Evolutionary conservation across 192 early-diverging fungal species (phyloP).

Genomic region (Podila epicladia): DNA sequence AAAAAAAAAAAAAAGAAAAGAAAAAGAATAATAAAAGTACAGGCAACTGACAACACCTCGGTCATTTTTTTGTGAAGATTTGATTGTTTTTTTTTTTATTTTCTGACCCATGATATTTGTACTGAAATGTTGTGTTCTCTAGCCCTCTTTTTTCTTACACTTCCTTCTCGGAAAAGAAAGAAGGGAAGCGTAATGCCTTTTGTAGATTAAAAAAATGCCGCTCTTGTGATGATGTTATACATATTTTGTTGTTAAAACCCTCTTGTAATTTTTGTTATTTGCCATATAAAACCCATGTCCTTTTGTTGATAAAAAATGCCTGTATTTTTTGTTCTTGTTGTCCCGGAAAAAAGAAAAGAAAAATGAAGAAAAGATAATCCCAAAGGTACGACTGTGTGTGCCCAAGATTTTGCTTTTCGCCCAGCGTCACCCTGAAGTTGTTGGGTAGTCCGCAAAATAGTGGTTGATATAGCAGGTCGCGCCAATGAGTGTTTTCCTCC

Average conservation of each 20-base stretch:
- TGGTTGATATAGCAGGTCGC: neutral
- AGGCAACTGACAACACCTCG: neutral
- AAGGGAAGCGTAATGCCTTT: constrained; percentile 1
- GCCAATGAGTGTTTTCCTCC: constrained; percentile 1
- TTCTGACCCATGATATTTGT: constrained; percentile 10
- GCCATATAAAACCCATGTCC: constrained; percentile 8
- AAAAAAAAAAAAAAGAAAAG: constrained; percentile 19
- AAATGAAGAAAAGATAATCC: neutral
- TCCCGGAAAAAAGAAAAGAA: constrained; percentile 9
- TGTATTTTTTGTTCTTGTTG: neutral
- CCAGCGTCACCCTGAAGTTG: constrained; percentile 1
- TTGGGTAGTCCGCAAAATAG: neutral
- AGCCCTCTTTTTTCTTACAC: constrained; percentile 38
- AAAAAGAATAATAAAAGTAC: neutral
- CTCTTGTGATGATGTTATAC: neutral
- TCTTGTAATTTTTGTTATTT: constrained; percentile 5
- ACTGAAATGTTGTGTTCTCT: neutral
- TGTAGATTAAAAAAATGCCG: neutral
- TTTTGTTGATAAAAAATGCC: constrained; percentile 12
- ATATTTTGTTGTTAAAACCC: neutral
- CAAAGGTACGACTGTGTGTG: neutral
- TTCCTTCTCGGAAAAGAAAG: constrained; percentile 2
- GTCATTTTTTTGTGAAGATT: constrained; percentile 1
- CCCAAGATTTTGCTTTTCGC: too few species aligned
- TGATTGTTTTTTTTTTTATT: constrained; percentile 7